Conservation (phyloP, 129 eudicot species). For the Helianthus tuberosus region DNA sequence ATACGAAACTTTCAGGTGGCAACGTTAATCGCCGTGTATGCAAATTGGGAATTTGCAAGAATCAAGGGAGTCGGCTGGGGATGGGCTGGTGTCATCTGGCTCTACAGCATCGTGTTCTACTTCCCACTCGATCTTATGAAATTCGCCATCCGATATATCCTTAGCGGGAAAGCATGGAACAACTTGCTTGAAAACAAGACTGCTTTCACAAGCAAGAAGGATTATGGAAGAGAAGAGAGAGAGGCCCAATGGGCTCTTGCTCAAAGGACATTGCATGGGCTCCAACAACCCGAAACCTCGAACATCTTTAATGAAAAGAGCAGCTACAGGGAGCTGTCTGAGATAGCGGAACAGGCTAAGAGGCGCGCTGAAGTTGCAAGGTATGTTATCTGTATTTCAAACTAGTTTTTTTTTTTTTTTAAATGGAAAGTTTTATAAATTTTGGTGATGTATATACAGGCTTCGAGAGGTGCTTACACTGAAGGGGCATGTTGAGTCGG, state of each 20-base stretch:
- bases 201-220: slow-evolving; percentile 97
- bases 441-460: slow-evolving; percentile 36
- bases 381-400: slow-evolving; percentile 28
- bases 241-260: slow-evolving; percentile 99
- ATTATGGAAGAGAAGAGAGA: slow-evolving; percentile 94
- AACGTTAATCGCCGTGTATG: slow-evolving; percentile 87
- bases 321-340: slow-evolving; percentile 89
- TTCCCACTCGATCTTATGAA: slow-evolving; percentile 84
- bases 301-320: slow-evolving; percentile 81
- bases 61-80: slow-evolving; percentile 97
- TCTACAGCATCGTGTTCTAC: slow-evolving; percentile 78
- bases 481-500: slow-evolving; percentile 96
- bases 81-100: slow-evolving; percentile 99
- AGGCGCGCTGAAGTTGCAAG: slow-evolving; percentile 97
- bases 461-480: slow-evolving; percentile 89
- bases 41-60: slow-evolving; percentile 85
- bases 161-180: slow-evolving; percentile 93
- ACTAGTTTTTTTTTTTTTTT: background rate
- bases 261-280: slow-evolving; percentile 93
- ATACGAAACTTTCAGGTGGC: slow-evolving; percentile 59
- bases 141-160: slow-evolving; percentile 68
- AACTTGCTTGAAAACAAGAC: slow-evolving; percentile 89
- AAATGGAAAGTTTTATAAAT: background rate
- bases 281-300: slow-evolving; percentile 76
- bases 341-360: slow-evolving; percentile 97